Conservation (phyloP, 257 asterid genomes). For the Nicotiana noctiflora region DNA sequence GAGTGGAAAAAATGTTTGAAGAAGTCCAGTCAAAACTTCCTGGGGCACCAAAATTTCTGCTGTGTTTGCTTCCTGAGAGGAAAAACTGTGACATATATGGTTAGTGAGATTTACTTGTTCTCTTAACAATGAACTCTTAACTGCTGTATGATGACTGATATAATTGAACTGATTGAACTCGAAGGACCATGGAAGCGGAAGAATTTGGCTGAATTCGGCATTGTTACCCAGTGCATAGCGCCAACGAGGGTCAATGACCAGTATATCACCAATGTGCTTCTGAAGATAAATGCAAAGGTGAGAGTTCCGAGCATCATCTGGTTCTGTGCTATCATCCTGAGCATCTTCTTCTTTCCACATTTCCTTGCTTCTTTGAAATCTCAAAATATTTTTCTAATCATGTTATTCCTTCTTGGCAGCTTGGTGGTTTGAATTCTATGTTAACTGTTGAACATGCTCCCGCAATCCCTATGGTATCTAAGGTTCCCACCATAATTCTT, state of each 20-base stretch:
- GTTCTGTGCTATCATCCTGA: background rate
- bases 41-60: conserved; percentile 67
- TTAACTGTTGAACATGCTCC: conserved; percentile 58
- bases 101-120: conserved; percentile 20
- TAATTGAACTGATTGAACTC: background rate
- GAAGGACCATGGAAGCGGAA: conserved; percentile 87
- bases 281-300: conserved; percentile 89
- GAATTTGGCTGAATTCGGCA: conserved; percentile 70
- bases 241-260: conserved; percentile 70
- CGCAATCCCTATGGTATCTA: conserved; percentile 61
- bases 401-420: conserved; percentile 31
- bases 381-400: background rate
- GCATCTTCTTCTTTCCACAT: background rate
- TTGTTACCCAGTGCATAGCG: conserved; percentile 78
- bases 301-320: background rate
- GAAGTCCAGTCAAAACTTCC: conserved; percentile 57
- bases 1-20: conserved; percentile 84
- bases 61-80: conserved; percentile 76
- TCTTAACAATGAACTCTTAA: background rate
- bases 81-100: conserved; percentile 80
- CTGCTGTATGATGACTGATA: background rate
- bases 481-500: conserved; percentile 66
- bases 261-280: conserved; percentile 65
- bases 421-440: conserved; percentile 80
- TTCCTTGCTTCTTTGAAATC: background rate